Base-by-base conservation (phyloP, 805 yeast genomes). In the Saccharomycopsis selenospora region DNA sequence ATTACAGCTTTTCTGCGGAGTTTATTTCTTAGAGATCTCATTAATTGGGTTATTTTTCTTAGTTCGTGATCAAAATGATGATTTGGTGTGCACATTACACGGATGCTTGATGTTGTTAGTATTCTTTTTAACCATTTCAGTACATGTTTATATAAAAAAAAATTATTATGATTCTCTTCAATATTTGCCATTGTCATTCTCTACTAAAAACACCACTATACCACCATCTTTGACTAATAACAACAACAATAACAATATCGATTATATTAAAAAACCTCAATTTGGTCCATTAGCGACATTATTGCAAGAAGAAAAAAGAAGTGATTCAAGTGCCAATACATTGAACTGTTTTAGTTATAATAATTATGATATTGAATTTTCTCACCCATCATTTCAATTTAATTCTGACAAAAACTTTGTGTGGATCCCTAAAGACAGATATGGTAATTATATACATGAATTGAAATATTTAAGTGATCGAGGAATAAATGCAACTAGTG, bases 1-100 rank as follows among this genome's bases (percentile, higher is more conserved):
- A 17, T 71, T 83, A 49, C 95, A 87, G 49, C 63, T 89, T 40
- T 87, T 84, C 58, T 71, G 85, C 0, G 97, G 97, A 0, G 66
- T 89, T 1, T 89, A 89, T 61, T 85, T 89, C 57, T 69, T 86
- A 59, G 95, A 89, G 58, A 68, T 82, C 30, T 84, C 90, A 53
- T 64, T 89, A 57, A 72, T 85, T 38, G 97, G 96, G 0, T 66
- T 87, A 7, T 81, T 86, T 56, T 75, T 85, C 38, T 63, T 85
- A 13, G 81, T 82, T 53, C 68, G 70, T 47, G 72, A 80, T 56
- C 66, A 66, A n/a, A 46, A 65, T 4, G 79, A 70, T 29, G 60
- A 58, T 46, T 72, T 65, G 50, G 69, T 62, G 40, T 74, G 70
- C 66, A 70, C 59, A 47, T 64, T 63, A 22, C 82, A 75, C 45